These are phyloP conservation scores for Verticillium zaregamsianum DNA, from an alignment of 2,329 filamentous ascomycete species.

Conservation along the genomic window DNA sequence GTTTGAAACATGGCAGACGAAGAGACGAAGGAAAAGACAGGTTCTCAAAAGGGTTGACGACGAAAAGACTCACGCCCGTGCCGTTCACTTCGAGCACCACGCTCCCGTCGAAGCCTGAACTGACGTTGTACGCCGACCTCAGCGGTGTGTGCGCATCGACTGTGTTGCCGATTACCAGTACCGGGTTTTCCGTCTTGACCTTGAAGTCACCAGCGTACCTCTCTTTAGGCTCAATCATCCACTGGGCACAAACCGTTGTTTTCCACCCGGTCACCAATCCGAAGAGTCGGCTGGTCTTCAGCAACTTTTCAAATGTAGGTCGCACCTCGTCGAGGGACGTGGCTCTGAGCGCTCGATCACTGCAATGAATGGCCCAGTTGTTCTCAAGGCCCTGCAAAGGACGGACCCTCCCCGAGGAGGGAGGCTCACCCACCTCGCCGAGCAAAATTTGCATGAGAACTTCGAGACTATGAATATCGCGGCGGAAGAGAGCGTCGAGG, in stretches of 20 bases:
- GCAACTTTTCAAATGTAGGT: slow-evolving; percentile 17
- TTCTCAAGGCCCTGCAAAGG: background rate
- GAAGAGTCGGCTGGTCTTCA: slow-evolving; percentile 20
- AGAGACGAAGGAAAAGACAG: too few relatives aligned
- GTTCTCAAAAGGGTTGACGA: background rate
- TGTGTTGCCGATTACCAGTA: slow-evolving; percentile 34
- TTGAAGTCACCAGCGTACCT: slow-evolving; percentile 26
- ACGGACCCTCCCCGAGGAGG: background rate
- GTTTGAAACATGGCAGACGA: too few relatives aligned
- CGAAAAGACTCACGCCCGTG: slow-evolving; percentile 17
- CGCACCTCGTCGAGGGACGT: slow-evolving; percentile 22
- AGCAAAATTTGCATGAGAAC: background rate
- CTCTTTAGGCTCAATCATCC: slow-evolving; percentile 32
- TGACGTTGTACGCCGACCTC: slow-evolving; percentile 31
- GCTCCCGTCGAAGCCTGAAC: slow-evolving; percentile 29
- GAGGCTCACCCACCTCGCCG: background rate
- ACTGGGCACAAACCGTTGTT: slow-evolving; percentile 28
- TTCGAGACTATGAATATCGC: background rate
- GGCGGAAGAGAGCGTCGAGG: slow-evolving; percentile 8
- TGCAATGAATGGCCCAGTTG: slow-evolving; percentile 26
- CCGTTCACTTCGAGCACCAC: slow-evolving; percentile 30
- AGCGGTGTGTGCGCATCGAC: slow-evolving; percentile 33
- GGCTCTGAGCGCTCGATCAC: slow-evolving; percentile 23
- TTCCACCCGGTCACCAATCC: slow-evolving; percentile 14
- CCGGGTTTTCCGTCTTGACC: slow-evolving; percentile 25